Evolutionary conservation across 2,329 filamentous ascomycete genomes (phyloP).

Genomic region (Lachnellula suecica): DNA sequence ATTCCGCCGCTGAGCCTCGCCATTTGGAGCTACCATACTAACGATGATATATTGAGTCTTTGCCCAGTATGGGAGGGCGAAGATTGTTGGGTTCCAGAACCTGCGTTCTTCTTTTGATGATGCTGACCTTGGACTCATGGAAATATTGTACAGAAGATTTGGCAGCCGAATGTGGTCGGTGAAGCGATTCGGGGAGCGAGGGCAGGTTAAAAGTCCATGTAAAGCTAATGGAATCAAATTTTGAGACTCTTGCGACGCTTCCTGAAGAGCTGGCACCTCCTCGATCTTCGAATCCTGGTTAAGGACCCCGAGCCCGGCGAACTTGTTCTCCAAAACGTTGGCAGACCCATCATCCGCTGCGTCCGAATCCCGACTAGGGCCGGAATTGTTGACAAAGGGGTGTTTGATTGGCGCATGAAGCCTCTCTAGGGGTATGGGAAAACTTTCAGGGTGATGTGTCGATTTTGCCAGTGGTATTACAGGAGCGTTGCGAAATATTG

Average conservation of each 20-base stretch:
- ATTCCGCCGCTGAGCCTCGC: conserved; percentile 36
- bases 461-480: not conserved
- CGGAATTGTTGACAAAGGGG: conserved; percentile 7
- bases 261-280: not conserved
- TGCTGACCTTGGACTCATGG: conserved; percentile 27
- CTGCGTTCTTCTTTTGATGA: conserved; percentile 22
- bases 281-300: not conserved
- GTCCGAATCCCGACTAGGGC: not conserved
- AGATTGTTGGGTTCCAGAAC: conserved; percentile 40
- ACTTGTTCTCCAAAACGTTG: not conserved
- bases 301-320: not conserved
- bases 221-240: conserved; percentile 10
- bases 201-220: conserved; percentile 15
- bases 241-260: not conserved
- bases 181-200: conserved; percentile 28
- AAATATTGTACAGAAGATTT: conserved; percentile 36
- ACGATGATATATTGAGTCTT: conserved; percentile 37
- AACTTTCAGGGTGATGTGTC: not conserved
- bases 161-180: conserved; percentile 36
- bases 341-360: not conserved
- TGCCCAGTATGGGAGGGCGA: conserved; percentile 38
- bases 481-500: conserved; percentile 1
- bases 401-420: conserved; percentile 7
- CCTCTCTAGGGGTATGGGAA: not conserved
- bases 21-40: conserved; percentile 34